phyloP scores from a whole-genome alignment of 2,329 filamentous ascomycete genomes.

The Cercospora berteroae region DNA sequence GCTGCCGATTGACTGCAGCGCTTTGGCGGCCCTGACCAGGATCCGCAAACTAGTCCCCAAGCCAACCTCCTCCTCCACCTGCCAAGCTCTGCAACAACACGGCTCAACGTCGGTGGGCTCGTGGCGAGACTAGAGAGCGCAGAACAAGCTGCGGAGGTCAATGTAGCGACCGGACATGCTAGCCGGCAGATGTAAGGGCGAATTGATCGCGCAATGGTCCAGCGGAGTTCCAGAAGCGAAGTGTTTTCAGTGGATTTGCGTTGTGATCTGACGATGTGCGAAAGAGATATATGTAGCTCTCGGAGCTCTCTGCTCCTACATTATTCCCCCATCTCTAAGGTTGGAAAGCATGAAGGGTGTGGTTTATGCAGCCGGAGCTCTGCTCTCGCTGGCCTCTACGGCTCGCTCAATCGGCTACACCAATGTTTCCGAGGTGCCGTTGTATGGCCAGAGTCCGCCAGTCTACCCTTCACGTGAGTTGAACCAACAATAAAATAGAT shows the following conservation, averaged over 20 bases:
- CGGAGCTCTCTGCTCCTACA: too few relatives aligned
- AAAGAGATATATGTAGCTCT: not conserved
- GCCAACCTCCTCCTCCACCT: not conserved
- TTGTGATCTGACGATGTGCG: not conserved
- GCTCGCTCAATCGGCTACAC: constrained; percentile 19
- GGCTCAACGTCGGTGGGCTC: not conserved
- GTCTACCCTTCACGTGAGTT: constrained; percentile 35
- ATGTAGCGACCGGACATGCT: not conserved
- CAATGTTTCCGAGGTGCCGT: constrained; percentile 23
- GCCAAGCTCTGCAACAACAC: not conserved
- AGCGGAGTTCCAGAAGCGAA: too few relatives aligned
- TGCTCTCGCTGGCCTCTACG: constrained; percentile 18
- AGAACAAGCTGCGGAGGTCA: too few relatives aligned
- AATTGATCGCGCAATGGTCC: too few relatives aligned
- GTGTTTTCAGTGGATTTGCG: not conserved
- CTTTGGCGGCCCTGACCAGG: not conserved
- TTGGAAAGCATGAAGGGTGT: constrained; percentile 22
- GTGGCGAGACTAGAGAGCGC: too few relatives aligned
- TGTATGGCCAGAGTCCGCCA: constrained; percentile 28
- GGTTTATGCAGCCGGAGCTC: constrained; percentile 13
- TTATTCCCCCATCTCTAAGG: too few relatives aligned
- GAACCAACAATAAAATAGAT: too few relatives aligned
- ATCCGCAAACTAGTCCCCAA: not conserved
- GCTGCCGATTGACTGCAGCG: not conserved
- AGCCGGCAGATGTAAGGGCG: not conserved